Percentiles rank a stretch among this genome's conserved stretches.
phyloP scores from a whole-genome alignment of 2,329 filamentous ascomycete species.

The Botrytis squamosa region DNA sequence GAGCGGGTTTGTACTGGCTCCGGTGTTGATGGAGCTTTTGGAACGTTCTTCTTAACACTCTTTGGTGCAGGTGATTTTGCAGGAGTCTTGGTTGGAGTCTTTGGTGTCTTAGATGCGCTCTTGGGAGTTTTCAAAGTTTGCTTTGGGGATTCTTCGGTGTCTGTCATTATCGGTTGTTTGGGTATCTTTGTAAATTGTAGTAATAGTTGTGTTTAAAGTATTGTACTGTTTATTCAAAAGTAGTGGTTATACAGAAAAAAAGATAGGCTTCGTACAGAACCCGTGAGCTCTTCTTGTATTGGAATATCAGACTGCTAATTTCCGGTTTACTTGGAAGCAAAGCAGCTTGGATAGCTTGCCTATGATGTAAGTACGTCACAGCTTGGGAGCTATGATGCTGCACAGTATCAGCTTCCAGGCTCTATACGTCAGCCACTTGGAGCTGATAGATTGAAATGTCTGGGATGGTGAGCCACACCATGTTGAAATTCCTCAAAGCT shows the following conservation, averaged over 20 bases:
- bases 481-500: slow-evolving; percentile 4
- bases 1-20: slow-evolving; percentile 21
- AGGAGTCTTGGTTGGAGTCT: slow-evolving; percentile 6
- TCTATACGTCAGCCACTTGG: slow-evolving; percentile 18
- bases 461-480: slow-evolving; percentile 9
- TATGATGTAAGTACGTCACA: slow-evolving; percentile 20
- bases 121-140: slow-evolving; percentile 8
- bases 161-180: slow-evolving; percentile 17
- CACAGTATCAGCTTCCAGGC: not conserved
- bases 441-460: not conserved
- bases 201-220: not conserved
- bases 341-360: slow-evolving; percentile 10
- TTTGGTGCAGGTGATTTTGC: slow-evolving; percentile 10
- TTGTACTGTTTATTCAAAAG: slow-evolving; percentile 3
- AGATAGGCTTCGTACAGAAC: slow-evolving; percentile 12
- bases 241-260: slow-evolving; percentile 9
- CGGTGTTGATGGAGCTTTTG: slow-evolving; percentile 15
- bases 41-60: slow-evolving; percentile 4
- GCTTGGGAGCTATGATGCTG: slow-evolving; percentile 10
- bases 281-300: slow-evolving; percentile 22
- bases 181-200: slow-evolving; percentile 1
- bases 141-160: slow-evolving; percentile 17
- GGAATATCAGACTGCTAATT: slow-evolving; percentile 14
- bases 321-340: slow-evolving; percentile 19
- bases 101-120: slow-evolving; percentile 4